These are phyloP conservation scores for Arthrobotrys sphaeroides DNA, from an alignment of 2,329 filamentous ascomycete species.

Conservation along the genomic window DNA sequence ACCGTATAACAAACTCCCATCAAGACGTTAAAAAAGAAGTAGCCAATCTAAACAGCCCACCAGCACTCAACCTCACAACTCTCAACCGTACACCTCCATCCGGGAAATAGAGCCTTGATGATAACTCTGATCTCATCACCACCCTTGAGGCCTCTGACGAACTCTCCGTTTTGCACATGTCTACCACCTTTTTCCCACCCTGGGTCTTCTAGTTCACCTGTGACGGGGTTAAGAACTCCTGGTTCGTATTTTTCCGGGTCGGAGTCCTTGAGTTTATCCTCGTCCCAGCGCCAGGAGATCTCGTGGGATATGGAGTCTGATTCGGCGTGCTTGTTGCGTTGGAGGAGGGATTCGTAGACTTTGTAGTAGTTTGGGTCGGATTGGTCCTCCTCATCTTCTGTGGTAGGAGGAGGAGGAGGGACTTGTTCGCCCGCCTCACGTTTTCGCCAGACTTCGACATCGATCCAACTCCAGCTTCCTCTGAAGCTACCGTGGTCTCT, in stretches of 20 bases:
- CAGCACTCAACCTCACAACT: conserved; percentile 53
- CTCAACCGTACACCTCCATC: conserved; percentile 54
- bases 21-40: conserved; percentile 18
- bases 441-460: conserved; percentile 42
- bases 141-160: conserved; percentile 34
- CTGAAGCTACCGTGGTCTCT: conserved; percentile 11
- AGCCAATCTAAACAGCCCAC: conserved; percentile 48
- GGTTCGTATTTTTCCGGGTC: conserved; percentile 33
- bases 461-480: conserved; percentile 29
- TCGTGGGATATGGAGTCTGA: not conserved
- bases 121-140: conserved; percentile 50
- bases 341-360: conserved; percentile 7
- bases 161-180: conserved; percentile 32
- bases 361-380: too few species aligned
- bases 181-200: conserved; percentile 32
- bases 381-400: conserved; percentile 9
- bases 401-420: not conserved
- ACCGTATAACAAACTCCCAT: not conserved
- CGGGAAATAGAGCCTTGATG: conserved; percentile 51
- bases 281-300: conserved; percentile 33
- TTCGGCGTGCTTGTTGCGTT: conserved; percentile 32
- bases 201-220: not conserved
- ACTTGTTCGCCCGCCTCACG: not conserved
- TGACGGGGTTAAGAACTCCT: not conserved
- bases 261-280: conserved; percentile 18